Evolutionary conservation across 768 basidiomycete genomes (phyloP), one percentile per base, ranked within the genome.

Genomic region (Daedaleopsis nitida): DNA sequence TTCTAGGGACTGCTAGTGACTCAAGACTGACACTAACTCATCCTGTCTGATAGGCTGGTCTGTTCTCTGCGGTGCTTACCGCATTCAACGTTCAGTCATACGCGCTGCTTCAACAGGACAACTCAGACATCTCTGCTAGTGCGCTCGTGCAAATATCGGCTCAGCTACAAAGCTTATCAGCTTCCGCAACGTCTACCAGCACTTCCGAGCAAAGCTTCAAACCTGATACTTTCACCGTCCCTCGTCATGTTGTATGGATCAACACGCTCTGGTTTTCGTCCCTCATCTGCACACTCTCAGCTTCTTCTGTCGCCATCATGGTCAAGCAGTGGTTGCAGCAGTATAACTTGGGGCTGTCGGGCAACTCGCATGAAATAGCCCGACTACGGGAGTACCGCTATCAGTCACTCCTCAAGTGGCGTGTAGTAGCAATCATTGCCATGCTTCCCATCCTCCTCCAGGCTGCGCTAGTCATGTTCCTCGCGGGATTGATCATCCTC

Each of bases 251-350:
- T 11, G 21, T 66, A 11, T 57, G 49, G 52, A 47, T 68, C 42
- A 73, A 70, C 59, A 54, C 57, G 5, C 63, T 73, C 2, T 70
- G 69, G 68, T 68, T 70, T 49, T 49, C 63, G 3, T 69, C 68
- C 35, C 65, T 74, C 6, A 53, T 68, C 6, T 52, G 64, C 61
- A 68, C 66, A 52, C 69, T 74, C 19, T 57, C 66, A 2, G 58
- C 68, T 3, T 69, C 71, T 1, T 55, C 70, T 10, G 54, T 68
- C 39, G 66, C 67, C 27, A 65, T 69, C 47, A 55, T 70, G 7
- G 66, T 68, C 9, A 73, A 71, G 53, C 70, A 72, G 45, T 71
- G 69, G 72, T 24, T 71, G 1, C 62, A 63, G 27, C 65, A 68
- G 14, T 68, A 68, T 45, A 56, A 47, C 19, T 37, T 63, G 11